Base-by-base conservation (phyloP, 2,329 filamentous ascomycete species). In the Neofusicoccum parvum region DNA sequence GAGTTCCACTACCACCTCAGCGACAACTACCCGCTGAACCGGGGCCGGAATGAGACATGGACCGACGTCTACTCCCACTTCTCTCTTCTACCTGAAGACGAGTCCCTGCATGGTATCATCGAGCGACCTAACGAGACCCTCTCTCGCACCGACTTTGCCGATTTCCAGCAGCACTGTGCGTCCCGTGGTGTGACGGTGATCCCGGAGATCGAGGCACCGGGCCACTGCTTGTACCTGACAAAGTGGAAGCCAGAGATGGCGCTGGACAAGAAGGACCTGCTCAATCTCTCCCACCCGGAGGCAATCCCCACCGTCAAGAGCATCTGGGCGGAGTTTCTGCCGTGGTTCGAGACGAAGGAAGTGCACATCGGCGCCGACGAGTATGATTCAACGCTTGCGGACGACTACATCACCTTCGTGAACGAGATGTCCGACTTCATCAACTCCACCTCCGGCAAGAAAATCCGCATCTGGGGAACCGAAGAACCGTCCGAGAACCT, bases 1-100 rank as follows among this genome's bases (percentile, higher is more conserved):
- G 80, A 82, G 68, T 83, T 84, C 58, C 82, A 83, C 65, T 82
- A 82, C 67, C 82, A 83, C 68, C 78, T 79, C 6, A 82, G 80
- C 69, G 82, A 84, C 71, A 83, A 83, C 67, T 82, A 81, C 66
- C 80, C 80, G 0, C 68, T 83, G 48, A 83, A 81, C 65, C 77
- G 81, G 7, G 81, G 81, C 1, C 77, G 72, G 54, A 83, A 83
- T 59, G 77, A 79, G 48, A 81, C 81, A 0, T 83, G 80, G 80
- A 69, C 75, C 32, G 67, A 81, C 4, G 79, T 84, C 7, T 83
- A 82, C 67, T 79, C 79, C 0, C 79, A 80, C 50, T 82, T 82
- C 65, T 80, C 77, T 1, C 74, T 81, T 0, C 75, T 72, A 5
- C 77, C 79, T 0, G 76, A 79, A 66, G 74, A 75, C 58, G 66